Evolutionary conservation across 495 filamentous ascomycete species (phyloP).

Genomic region (Neurospora tetrasperma): DNA sequence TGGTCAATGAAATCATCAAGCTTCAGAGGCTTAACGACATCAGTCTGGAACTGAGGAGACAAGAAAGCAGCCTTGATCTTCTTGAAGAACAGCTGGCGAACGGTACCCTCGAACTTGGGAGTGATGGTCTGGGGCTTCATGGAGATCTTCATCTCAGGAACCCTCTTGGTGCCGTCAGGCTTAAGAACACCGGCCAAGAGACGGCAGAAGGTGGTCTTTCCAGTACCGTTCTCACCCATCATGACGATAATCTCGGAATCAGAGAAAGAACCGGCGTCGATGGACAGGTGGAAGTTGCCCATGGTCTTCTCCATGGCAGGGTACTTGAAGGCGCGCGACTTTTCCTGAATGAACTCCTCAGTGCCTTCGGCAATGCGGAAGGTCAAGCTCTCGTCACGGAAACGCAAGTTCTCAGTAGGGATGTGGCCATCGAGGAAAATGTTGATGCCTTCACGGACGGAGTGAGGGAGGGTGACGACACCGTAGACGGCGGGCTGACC

Average conservation of each 20-base stretch:
- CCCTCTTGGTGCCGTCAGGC: conserved; percentile 62
- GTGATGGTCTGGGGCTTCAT: conserved; percentile 99
- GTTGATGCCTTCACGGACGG: conserved; percentile 98
- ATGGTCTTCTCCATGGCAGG: conserved; percentile 90
- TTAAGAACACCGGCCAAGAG: conserved; percentile 89
- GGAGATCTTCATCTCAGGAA: conserved; percentile 91
- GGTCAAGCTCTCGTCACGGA: conserved; percentile 91
- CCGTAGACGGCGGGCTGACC: conserved; percentile 91
- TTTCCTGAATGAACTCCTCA: conserved; percentile 83
- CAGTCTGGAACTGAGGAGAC: conserved; percentile 95
- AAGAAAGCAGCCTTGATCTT: conserved; percentile 95
- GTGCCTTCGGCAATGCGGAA: conserved; percentile 91
- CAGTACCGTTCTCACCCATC: conserved; percentile 97
- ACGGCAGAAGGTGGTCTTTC: conserved; percentile 93
- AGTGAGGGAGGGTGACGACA: conserved; percentile 93
- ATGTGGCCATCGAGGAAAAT: conserved; percentile 98
- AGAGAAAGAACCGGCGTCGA: conserved; percentile 80
- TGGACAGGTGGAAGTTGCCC: conserved; percentile 72
- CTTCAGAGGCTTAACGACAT: conserved; percentile 97
- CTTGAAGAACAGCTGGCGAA: conserved; percentile 63
- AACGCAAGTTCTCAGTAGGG: conserved; percentile 95
- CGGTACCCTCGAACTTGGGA: conserved; percentile 93
- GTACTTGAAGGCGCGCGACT: conserved; percentile 73
- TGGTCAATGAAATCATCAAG: conserved; percentile 99
- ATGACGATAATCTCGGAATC: conserved; percentile 98